Base-by-base conservation (phyloP, 805 yeast species). In the Wickerhamiella kazuoi region DNA sequence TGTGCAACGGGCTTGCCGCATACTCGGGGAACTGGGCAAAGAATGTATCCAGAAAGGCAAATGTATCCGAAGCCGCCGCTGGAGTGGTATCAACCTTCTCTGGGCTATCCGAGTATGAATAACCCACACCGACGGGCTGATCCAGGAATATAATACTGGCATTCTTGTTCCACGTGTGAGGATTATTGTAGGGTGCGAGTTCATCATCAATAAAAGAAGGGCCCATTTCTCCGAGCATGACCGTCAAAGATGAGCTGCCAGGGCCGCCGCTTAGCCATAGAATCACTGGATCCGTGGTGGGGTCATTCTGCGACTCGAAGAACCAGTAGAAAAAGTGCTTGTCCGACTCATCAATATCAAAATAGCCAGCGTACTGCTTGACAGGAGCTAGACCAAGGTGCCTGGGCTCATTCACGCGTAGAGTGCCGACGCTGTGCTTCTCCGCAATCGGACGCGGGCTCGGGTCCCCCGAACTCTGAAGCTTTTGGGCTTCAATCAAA, bases 211-310 rank as follows among this genome's bases (percentile, higher is more conserved):
- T 74, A 18, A 75, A 66, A 2, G 90, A 67, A 11, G 94, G 87
- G 21, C 94, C 94, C 50, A 81, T 67, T 56, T 82, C 94, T 55
- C 81, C 79, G 55, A 82, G 77, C 49, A 80, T 67, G 0, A 94
- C 94, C 14, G 93, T 80, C 61, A 82, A 61, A 8, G 93, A 80
- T 14, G 93, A 79, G 61, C 94, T 83, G 3, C 94, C 95, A 34
- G 95, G 94, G 15, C 94, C 95, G 50, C 95, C 31, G 55, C 82
- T 83, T 54, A 83, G 68, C 94, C 94, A 82, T 51, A 84, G 65
- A 37, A 84, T 69, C 31, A 81, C 66, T 1, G 94, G 94, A 58
- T 82, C 94, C 43, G 68, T 79, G 46, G 62, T 62, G n/a, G 94
- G 93, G 58, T 79, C 86, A 56, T 77, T 78, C 65, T 93, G 73